Evolutionary conservation across 2,329 filamentous ascomycete genomes (phyloP).

Genomic region (Arthrobotrys entomopaga): DNA sequence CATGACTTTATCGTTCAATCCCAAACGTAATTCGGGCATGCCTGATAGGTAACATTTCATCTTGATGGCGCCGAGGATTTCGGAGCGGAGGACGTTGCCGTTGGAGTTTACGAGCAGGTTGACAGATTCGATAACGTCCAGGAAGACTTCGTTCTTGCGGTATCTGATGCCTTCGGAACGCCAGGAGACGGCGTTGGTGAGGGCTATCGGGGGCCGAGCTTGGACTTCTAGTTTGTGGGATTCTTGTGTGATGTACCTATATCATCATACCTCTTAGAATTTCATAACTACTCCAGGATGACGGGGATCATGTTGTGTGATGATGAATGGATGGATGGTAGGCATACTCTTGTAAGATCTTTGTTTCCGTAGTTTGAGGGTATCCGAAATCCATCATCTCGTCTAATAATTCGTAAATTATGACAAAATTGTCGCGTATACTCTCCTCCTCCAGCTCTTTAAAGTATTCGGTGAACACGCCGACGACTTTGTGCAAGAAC

Average conservation of each 20-base stretch:
- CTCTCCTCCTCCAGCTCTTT: constrained; percentile 98
- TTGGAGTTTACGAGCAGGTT: constrained; percentile 94
- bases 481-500: constrained; percentile 97
- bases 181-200: constrained; percentile 98
- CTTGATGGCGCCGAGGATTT: constrained; percentile 96
- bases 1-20: constrained; percentile 99
- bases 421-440: constrained; percentile 98
- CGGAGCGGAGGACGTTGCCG: constrained; percentile 92
- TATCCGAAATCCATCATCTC: constrained; percentile 99
- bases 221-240: constrained; percentile 98
- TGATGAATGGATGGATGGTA: no score
- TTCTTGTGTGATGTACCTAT: constrained; percentile 93
- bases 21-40: constrained; percentile 94
- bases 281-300: no score
- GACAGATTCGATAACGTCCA: constrained; percentile 95
- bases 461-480: constrained; percentile 99
- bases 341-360: constrained; percentile 90
- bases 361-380: constrained; percentile 96
- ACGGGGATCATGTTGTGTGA: no score
- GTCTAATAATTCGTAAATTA: constrained; percentile 97
- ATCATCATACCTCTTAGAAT: no score
- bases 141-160: constrained; percentile 98
- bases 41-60: constrained; percentile 99
- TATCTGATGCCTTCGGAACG: constrained; percentile 97
- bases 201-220: constrained; percentile 93